Evolutionary conservation across 768 basidiomycete species (phyloP), one percentile per base, ranked within the genome.

Genomic region (Russula sp.): DNA sequence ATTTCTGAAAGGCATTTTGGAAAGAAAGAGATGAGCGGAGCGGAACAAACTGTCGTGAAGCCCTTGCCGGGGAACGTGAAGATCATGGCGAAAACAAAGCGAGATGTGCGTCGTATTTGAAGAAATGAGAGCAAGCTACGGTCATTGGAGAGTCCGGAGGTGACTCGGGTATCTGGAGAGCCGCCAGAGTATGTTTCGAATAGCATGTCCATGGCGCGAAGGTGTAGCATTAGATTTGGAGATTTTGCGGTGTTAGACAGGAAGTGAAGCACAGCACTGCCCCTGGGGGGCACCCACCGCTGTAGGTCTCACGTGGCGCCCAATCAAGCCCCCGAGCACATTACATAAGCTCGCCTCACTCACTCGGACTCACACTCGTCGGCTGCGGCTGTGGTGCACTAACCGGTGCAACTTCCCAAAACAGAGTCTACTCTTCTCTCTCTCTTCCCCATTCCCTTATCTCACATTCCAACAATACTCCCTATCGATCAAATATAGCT

Each of bases 1-100:
- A 48, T 68, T 68, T 46, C 62, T 68, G 49, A 64, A 68, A 22
- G 60, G 64, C 67, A 68, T 76, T 41, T 57, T 46, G 29, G 9
- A 39, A 49, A 43, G 9, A 39, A 49, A 43, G 25, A 50, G 29
- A 5, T 32, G 48, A 47, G 16, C 1, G 29, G 39, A 25, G 32
- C 25, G n/a, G n/a, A 47, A 18, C 7, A 54, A 41, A 29, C 41
- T 59, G 57, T 29, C 47, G 52, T 22, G 46, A 35, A 45, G 20
- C 56, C 50, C 46, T 53, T 34, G 45, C 41, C 1, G 51, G 45
- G 43, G 51, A 25, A 47, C 42, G 29, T 42, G 25, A 25, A 8
- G 46, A 34, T 3, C 25, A 43, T 48, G 13, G 1, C 25, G 25
- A 45, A 0, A 47, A 8, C 6, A 9, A 10, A 8, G 36, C 8